Base-by-base conservation (phyloP, 176 grass and related monocot species). In the Oryza nivara region DNA sequence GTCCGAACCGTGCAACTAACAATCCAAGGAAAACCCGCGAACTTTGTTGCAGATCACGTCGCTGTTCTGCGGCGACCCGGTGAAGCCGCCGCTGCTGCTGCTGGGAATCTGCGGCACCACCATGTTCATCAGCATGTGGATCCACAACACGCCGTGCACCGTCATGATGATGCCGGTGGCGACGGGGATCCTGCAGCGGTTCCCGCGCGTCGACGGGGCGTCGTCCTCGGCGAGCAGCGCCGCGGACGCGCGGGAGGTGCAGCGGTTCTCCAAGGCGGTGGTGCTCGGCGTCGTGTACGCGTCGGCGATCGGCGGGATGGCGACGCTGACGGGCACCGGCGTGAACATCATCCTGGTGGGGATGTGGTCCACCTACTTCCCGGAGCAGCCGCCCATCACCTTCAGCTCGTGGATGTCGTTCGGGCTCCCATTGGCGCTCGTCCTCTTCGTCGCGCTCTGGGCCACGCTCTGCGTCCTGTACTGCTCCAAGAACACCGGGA, bases 81-180 rank as follows among this genome's bases (percentile, higher is more conserved):
- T 97, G 79, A 82, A 81, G 47, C 94, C 94, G 9, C 11, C 87
- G 23, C 79, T 91, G 60, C 85, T 97, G 80, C 82, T 97, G 19
- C 84, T 97, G 34, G 95, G 95, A 12, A 89, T 91, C 88, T 84
- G 78, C 28, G 90, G 86, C 38, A 97, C 92, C 16, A 93, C 92
- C 2, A 32, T 86, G 15, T 97, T 94, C 78, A 20, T 97, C 61
- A 95, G 92, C 88, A 94, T 97, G 92, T 97, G 94, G 94, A 97
- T 97, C 88, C 92, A 97, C 84, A 97, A 95, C 92, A 97, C 95
- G 71, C 60, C 95, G 0, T 86, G 92, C 41, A 90, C 92, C 1
- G 82, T 97, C 19, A 97, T 97, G 95, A 97, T 97, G 90, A 95
- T 95, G 74, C 92, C 90, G 3, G 90, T 97, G 23, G 94, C 92